Conservation (phyloP, 2,329 filamentous ascomycete species). For the Periglandula ipomoeae region DNA sequence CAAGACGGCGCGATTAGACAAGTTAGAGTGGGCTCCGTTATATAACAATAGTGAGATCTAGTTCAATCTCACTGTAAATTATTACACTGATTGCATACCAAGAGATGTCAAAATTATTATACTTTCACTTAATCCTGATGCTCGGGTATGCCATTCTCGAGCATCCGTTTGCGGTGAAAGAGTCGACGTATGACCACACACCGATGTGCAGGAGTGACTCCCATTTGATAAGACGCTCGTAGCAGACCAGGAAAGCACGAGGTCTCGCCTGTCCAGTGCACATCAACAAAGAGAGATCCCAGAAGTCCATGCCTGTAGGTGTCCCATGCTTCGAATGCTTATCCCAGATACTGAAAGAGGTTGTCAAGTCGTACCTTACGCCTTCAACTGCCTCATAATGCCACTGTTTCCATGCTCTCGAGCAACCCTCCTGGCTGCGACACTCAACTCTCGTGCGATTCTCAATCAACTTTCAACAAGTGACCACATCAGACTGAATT, state of each 20-base stretch:
- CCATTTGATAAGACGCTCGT: background rate
- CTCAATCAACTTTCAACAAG: too few relatives aligned
- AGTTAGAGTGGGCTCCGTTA: background rate
- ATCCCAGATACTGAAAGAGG: background rate
- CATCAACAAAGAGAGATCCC: background rate
- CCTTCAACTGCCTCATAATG: background rate
- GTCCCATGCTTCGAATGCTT: background rate
- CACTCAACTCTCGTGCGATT: too few relatives aligned
- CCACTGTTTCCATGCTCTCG: background rate
- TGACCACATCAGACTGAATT: too few relatives aligned
- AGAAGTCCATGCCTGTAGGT: background rate
- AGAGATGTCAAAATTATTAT: background rate
- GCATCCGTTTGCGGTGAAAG: background rate
- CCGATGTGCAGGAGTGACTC: background rate
- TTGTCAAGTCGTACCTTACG: background rate
- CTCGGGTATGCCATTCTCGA: background rate
- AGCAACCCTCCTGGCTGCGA: too few relatives aligned
- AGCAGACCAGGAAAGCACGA: background rate
- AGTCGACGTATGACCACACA: background rate
- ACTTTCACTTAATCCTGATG: background rate
- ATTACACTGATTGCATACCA: background rate
- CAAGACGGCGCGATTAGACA: background rate
- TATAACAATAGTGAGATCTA: background rate
- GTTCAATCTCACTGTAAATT: background rate
- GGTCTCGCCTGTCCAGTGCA: background rate